phyloP scores from a whole-genome alignment of 2,329 filamentous ascomycete genomes.

The Phyllosticta capitalensis region DNA sequence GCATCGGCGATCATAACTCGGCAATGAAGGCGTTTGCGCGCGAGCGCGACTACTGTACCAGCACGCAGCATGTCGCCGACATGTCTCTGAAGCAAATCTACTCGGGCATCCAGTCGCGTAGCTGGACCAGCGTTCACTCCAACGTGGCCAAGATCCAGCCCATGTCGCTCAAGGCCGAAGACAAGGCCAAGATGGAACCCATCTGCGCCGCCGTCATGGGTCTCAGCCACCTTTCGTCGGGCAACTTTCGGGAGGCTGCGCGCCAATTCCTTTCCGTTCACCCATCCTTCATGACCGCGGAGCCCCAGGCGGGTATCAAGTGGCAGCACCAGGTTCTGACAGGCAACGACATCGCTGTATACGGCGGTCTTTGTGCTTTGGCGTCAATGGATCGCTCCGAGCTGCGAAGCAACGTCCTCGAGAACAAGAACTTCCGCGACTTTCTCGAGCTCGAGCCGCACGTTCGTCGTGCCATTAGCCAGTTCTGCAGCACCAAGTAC shows the following conservation, averaged over 20 bases:
- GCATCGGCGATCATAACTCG: constrained; percentile 60
- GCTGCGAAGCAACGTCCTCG: constrained; percentile 66
- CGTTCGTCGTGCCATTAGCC: constrained; percentile 78
- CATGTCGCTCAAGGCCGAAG: constrained; percentile 46
- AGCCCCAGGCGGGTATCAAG: constrained; percentile 39
- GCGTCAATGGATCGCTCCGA: constrained; percentile 77
- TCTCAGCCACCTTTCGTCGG: constrained; percentile 48
- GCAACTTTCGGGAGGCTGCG: constrained; percentile 59
- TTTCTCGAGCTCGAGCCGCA: constrained; percentile 92
- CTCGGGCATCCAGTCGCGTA: constrained; percentile 63
- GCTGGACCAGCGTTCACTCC: constrained; percentile 62
- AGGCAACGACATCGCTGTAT: constrained; percentile 82
- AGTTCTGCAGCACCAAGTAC: constrained; percentile 88
- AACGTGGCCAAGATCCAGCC: constrained; percentile 49
- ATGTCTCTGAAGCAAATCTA: constrained; percentile 71
- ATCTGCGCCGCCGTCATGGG: constrained; percentile 59
- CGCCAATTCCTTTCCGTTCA: constrained; percentile 58
- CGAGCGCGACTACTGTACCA: constrained; percentile 87
- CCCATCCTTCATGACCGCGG: constrained; percentile 33
- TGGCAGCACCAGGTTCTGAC: constrained; percentile 64
- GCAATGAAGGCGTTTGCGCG: constrained; percentile 71
- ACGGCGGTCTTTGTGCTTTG: constrained; percentile 81
- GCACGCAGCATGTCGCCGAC: constrained; percentile 71
- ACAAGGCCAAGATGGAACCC: constrained; percentile 46
- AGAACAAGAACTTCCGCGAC: constrained; percentile 74